Base-by-base conservation (phyloP, 768 basidiomycete species). In the Trametes sanguinea region DNA sequence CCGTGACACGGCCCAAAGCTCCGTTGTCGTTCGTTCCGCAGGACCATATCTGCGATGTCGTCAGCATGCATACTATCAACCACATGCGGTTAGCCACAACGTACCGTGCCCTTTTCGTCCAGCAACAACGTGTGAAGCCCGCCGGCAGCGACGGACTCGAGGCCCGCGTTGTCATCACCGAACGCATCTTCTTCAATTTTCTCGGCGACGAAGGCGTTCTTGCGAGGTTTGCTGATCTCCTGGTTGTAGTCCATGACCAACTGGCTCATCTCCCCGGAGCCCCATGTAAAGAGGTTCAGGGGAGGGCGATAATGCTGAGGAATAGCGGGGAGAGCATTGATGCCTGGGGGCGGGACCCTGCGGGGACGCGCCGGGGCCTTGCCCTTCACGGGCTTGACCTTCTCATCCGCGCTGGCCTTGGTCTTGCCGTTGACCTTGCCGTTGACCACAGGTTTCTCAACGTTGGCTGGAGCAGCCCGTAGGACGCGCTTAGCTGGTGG, bases 191-290 rank as follows among this genome's bases (percentile, higher is more conserved):
- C 79, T 60, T 83, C 77, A 13, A 94, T 91, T 73, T 88, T 84
- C 69, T 86, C 78, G 67, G 94, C 88, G 27, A 92, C 81, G 88
- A 89, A 92, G 0, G 74, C 63, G 72, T 92, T 94, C 59, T 87
- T 83, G 69, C 83, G 88, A 8, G 95, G 95, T 65, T 87, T 88
- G 55, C 81, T 76, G 58, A 89, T 81, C 74, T 96, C 93, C 60
- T 80, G 85, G 35, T 94, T 77, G 51, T 77, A 71, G 65, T 87
- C 85, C 79, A 96, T 84, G 35, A 95, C 97, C 69, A 97, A 90
- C 74, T 98, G 95, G 33, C 95, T 95, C 77, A 94, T 94, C 74
- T 96, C 95, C 30, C 94, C 95, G 10, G 89, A 87, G 6, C 96
- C 96, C 85, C 92, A 98, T 7, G 84, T 88, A 65, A 95, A 96